Evolutionary conservation across 305 asterid genomes (phyloP), one percentile per base, ranked within the genome.

Genomic region (Fraxinus nigra): DNA sequence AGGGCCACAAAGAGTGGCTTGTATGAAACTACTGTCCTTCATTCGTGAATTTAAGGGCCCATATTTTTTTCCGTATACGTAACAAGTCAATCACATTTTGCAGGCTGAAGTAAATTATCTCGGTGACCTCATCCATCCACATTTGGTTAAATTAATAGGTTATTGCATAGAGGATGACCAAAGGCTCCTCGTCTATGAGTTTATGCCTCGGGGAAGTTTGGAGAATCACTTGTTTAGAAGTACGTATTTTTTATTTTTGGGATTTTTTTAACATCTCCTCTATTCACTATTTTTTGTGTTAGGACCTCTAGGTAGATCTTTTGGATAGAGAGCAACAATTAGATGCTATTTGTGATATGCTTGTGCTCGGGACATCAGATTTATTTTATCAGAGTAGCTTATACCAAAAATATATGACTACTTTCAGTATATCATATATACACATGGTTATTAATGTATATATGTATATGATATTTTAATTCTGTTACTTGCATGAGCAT

Each of bases 1-100:
- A 95, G 88, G 98, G 98, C 82, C 98, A 95, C 81, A 92, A 86
- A 85, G 98, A 95, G 87, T 95, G 98, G 98, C 90, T 92, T 28
- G 98, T 93, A 91, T 1, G 91, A 28, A 35, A 70, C 80, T 30
- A 16, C 9, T 22, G 26, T 67, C 24, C 2, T 65, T 79, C 59
- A 34, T 77, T 82, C 24, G 61, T 79, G 77, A 77, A 63, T 87
- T 84, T 65, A 14, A 22, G 38, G 26, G 54, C 30, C 59, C 40
- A 4, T 16, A n/a, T 40, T 40, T 34, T 56, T 9, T 72, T 43
- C 24, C 35, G 32, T 46, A 5, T 28, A 14, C 43, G 40, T 70
- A 79, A 48, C 26, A 79, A 13, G 61, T 77, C 51, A 13, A 28
- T 69, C 33, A 82, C 24, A n/a, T 85, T 54, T 82, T 79, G 82